Base-by-base conservation (phyloP, 257 asterid genomes). In the Striga asiatica region DNA sequence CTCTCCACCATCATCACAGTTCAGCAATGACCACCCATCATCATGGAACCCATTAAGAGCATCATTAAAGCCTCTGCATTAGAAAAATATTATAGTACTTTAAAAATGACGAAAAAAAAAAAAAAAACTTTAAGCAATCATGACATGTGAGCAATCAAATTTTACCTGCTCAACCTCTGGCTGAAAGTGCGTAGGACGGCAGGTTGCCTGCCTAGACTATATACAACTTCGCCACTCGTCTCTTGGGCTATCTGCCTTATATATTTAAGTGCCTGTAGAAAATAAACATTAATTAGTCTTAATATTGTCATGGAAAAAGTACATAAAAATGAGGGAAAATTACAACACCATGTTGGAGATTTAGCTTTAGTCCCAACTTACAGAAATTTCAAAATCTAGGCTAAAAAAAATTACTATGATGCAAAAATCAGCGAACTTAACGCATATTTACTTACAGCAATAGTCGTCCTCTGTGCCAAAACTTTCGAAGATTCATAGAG, bases 401-500 rank as follows among this genome's bases (percentile, higher is more conserved):
- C n/a, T n/a, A n/a, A n/a, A n/a, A n/a, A n/a, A n/a, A n/a, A n/a
- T n/a, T n/a, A n/a, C n/a, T n/a, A n/a, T n/a, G n/a, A n/a, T n/a
- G n/a, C n/a, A n/a, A n/a, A n/a, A n/a, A n/a, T n/a, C n/a, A n/a
- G n/a, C n/a, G n/a, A n/a, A n/a, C n/a, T n/a, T n/a, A n/a, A n/a
- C n/a, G n/a, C n/a, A n/a, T n/a, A n/a, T n/a, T n/a, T 53, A 23
- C 85, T 62, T 61, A 91, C 98, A 49, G 96, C 95, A 95, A 84
- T 72, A 22, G 98, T 92, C 95, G 79, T 84, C 78, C 84, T 88
- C 76, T 92, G 98, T 0, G 94, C 98, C 9, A 88, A 81, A 70
- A 92, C 78, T 72, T 79, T 88, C 46, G 95, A 92, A n/a, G 98
- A 92, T 64, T 92, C 98, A 54, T 92, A 92, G 6, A 87, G 97